Evolutionary conservation across 257 asterid species (phyloP), one percentile per base, ranked within the genome.

Genomic region (Cinchona pubescens): DNA sequence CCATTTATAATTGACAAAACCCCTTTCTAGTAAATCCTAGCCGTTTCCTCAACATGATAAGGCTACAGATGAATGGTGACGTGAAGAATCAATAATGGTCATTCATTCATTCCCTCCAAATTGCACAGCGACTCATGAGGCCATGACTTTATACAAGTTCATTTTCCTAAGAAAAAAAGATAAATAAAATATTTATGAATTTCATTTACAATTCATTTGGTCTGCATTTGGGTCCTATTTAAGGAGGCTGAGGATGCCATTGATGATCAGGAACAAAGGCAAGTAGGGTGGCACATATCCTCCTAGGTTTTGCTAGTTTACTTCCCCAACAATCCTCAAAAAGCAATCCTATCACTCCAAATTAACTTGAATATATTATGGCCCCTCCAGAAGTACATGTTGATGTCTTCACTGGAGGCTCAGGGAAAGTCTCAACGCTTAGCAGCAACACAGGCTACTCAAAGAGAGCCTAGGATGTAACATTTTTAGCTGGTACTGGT

Each of bases 401-500:
- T 0, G 81, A 78, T 9, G 53, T 59, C n/a, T 69, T 80, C 75
- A 51, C 83, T 0, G n/a, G n/a, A n/a, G 68, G 64, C 69, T 7
- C 79, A 2, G 81, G 63, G 15, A 86, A 85, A 58, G 49, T 82
- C 48, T 75, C 88, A n/a, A 42, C 72, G 37, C 59, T 60, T 75
- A 5, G 76, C 60, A 42, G 76, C 60, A 42, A 71, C 53, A n/a
- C 67, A 8, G 64, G 76, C 48, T 75, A 60, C 62, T 18, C 85
- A 2, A 77, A 64, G 27, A 81, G 82, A 56, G 90, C 83, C 3
- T 86, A 75, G n/a, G n/a, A n/a, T 7, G 90, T 86, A 0, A 83
- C 90, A 7, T 86, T 86, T 67, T 76, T 86, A 56, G 92, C 90
- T 1, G 90, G 92, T 3, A 81, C 60, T 29, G 92, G 90, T 15